Percentiles rank a stretch among this genome's conserved stretches.
Evolutionary conservation across 169 alveolate genomes (phyloP).

Genomic region (Babesia ovata): DNA sequence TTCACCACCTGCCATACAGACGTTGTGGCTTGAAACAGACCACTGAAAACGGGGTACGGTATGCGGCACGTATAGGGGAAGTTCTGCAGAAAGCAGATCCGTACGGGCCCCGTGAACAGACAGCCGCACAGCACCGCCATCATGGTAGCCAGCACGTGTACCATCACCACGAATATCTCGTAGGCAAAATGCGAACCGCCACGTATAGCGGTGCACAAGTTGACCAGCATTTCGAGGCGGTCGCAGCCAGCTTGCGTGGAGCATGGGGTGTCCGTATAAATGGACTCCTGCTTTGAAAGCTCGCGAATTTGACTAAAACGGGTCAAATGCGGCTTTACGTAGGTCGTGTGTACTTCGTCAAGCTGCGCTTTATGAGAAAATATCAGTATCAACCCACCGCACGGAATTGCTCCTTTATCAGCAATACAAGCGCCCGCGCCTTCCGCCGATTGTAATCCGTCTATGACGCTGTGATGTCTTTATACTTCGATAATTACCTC

Average conservation of each 20-base stretch:
- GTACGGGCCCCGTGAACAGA: constrained; percentile 84
- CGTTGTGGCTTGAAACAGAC: constrained; percentile 80
- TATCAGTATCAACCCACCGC: constrained; percentile 17
- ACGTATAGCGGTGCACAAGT: constrained; percentile 73
- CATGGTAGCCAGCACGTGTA: constrained; percentile 82
- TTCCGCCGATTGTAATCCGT: constrained; percentile 10
- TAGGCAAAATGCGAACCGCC: constrained; percentile 79
- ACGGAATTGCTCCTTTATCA: constrained; percentile 58
- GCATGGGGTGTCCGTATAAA: constrained; percentile 41
- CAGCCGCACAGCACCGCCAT: constrained; percentile 86
- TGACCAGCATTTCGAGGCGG: constrained; percentile 67
- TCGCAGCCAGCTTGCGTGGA: constrained; percentile 60
- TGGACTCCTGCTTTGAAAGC: constrained; percentile 16
- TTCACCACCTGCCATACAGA: constrained; percentile 85
- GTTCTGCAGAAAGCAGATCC: constrained; percentile 80
- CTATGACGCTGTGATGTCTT: not conserved
- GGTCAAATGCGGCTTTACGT: constrained; percentile 54
- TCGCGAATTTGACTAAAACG: constrained; percentile 54
- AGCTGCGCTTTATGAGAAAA: constrained; percentile 38
- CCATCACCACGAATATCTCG: constrained; percentile 77
- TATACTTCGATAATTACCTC: not conserved
- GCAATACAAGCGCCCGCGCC: constrained; percentile 37
- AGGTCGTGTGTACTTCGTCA: constrained; percentile 65
- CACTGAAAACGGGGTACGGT: constrained; percentile 84
- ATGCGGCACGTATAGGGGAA: constrained; percentile 86